These are phyloP conservation scores for Selaginella moellendorffii DNA, from an alignment of 75 land plant species.

Conservation along the genomic window DNA sequence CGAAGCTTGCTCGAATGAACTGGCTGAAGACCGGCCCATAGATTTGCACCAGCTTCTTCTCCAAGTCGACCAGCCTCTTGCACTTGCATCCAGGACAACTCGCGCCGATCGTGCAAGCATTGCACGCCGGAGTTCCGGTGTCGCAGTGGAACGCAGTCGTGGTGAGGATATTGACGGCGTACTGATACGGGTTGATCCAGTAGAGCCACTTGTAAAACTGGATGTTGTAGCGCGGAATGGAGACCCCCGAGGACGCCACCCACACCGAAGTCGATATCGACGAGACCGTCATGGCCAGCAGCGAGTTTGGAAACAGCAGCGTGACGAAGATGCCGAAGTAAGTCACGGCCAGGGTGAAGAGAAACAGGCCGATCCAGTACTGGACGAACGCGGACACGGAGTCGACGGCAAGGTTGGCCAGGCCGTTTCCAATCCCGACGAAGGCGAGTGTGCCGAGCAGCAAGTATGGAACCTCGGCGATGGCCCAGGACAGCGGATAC, in stretches of 20 bases:
- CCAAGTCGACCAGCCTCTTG: constrained; percentile 1
- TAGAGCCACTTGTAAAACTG: constrained; percentile 9
- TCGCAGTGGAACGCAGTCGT: background rate
- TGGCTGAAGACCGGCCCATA: constrained; percentile 6
- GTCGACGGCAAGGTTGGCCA: background rate
- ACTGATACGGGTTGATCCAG: constrained; percentile 4
- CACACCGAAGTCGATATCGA: background rate
- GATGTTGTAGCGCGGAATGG: background rate
- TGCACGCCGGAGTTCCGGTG: background rate
- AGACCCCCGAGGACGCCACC: background rate
- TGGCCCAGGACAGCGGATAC: constrained; percentile 8
- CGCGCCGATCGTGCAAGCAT: background rate
- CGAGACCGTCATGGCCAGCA: background rate
- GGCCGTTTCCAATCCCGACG: constrained; percentile 2
- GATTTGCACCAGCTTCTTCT: background rate
- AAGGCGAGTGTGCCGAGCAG: background rate
- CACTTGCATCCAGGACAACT: constrained; percentile 1
- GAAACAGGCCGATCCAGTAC: constrained; percentile 1
- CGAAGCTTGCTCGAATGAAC: background rate
- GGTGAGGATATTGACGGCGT: constrained; percentile 5
- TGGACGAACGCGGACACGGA: background rate
- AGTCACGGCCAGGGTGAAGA: background rate
- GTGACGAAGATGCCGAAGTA: background rate
- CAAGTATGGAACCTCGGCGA: background rate
- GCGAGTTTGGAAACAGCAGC: background rate